These are phyloP conservation scores for Geranium brycei DNA, from an alignment of 345 rosid genomes.

Conservation along the genomic window DNA sequence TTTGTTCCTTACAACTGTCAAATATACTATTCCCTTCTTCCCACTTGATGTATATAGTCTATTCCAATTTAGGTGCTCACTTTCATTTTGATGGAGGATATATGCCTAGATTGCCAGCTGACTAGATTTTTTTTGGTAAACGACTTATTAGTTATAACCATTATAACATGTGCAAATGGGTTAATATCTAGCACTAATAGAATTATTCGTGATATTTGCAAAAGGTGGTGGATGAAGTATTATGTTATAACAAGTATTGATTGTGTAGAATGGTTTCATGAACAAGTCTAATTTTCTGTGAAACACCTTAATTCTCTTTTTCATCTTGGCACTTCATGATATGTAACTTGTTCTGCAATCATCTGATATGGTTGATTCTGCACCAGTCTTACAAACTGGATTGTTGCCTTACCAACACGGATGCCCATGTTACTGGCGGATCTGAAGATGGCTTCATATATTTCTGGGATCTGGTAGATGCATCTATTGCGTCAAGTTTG, in stretches of 20 bases:
- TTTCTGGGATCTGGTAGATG: constrained; percentile 98
- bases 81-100: too few species aligned
- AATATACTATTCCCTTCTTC: neutral
- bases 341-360: constrained; percentile 5
- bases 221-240: neutral
- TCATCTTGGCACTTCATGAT: neutral
- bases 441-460: constrained; percentile 87
- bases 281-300: too few species aligned
- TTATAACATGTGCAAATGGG: neutral
- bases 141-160: too few species aligned
- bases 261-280: too few species aligned
- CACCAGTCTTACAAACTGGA: constrained; percentile 81
- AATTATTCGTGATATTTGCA: too few species aligned
- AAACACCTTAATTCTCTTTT: too few species aligned
- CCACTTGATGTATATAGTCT: neutral
- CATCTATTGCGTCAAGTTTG: constrained; percentile 58
- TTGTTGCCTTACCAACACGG: constrained; percentile 80
- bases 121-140: too few species aligned
- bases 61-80: neutral
- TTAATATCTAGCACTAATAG: neutral
- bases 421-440: constrained; percentile 81
- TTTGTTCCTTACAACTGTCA: neutral
- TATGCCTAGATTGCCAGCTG: neutral
- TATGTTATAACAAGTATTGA: too few species aligned
- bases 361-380: constrained; percentile 8